A percentile compares a stretch with the other conserved stretches of the same genome.
These are phyloP conservation scores for Maudiozyma turicensis DNA, from an alignment of 805 yeast species.

Conservation along the genomic window DNA sequence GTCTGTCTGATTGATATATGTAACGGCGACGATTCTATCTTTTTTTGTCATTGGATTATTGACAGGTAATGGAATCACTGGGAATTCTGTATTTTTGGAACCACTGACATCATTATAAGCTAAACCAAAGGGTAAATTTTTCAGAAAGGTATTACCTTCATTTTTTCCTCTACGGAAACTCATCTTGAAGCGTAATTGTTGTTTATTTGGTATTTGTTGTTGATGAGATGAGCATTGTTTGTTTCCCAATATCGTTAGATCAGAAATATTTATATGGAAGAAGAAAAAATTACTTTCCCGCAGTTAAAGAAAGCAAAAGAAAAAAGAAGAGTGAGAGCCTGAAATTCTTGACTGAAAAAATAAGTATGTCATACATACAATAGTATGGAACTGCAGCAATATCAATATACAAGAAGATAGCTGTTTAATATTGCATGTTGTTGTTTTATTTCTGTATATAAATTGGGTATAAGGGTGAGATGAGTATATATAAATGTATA, in stretches of 20 bases:
- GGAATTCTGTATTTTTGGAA: slow-evolving; percentile 33
- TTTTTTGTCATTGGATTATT: slow-evolving; percentile 41
- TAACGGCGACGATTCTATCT: slow-evolving; percentile 47
- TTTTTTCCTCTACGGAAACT: slow-evolving; percentile 41
- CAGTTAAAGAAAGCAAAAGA: too few relatives aligned
- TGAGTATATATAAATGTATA: neutral
- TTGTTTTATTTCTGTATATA: neutral
- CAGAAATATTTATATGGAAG: too few relatives aligned
- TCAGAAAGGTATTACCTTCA: slow-evolving; percentile 30
- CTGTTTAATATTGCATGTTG: too few relatives aligned
- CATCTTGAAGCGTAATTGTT: slow-evolving; percentile 29
- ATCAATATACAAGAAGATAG: too few relatives aligned
- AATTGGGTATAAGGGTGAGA: neutral
- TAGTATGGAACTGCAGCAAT: too few relatives aligned
- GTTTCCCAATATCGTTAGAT: too few relatives aligned
- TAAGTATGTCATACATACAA: neutral
- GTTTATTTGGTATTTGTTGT: neutral
- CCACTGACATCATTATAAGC: slow-evolving; percentile 51
- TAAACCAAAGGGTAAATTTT: slow-evolving; percentile 57
- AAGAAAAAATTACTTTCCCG: too few relatives aligned
- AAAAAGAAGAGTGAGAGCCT: neutral
- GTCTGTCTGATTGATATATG: slow-evolving; percentile 41
- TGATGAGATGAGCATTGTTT: too few relatives aligned
- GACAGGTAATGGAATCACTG: slow-evolving; percentile 46
- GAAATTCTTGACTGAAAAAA: neutral